Conservation (phyloP, 306 rosid species). For the Quercus rubra region DNA sequence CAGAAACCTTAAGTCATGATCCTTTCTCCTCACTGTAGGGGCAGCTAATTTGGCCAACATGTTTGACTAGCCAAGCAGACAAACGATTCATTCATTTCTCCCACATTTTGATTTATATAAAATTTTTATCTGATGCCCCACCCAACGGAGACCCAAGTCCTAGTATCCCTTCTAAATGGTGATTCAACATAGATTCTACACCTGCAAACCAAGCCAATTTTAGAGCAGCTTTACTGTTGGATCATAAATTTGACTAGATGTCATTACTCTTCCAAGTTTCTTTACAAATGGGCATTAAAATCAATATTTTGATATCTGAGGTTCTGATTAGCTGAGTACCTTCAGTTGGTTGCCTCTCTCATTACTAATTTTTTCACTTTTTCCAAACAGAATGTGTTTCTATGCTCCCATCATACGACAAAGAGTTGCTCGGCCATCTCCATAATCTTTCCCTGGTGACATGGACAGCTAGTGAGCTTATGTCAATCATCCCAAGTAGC, state of each 20-base stretch:
- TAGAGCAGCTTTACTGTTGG: no score
- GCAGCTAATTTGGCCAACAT: no score
- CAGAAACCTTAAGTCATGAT: background rate
- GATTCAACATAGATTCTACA: no score
- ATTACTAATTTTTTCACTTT: background rate
- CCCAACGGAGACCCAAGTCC: no score
- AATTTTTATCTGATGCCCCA: no score
- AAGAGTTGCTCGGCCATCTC: constrained; percentile 49
- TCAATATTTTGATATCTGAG: background rate
- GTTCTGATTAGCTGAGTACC: background rate
- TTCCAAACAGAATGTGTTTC: constrained; percentile 35
- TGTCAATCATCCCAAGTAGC: constrained; percentile 34
- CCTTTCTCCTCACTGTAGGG: background rate
- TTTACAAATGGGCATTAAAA: background rate
- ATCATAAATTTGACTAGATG: no score
- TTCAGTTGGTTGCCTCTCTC: background rate
- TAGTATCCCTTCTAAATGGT: no score
- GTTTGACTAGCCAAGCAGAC: no score
- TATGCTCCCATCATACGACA: constrained; percentile 24
- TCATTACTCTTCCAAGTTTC: no score
- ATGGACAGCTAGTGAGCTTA: constrained; percentile 77
- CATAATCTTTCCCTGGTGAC: constrained; percentile 70
- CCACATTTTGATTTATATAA: no score
- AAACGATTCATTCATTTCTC: no score
- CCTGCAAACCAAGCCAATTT: no score